Conservation (phyloP, 352 stramenopile genomes). For the Globisporangium paddicum region DNA sequence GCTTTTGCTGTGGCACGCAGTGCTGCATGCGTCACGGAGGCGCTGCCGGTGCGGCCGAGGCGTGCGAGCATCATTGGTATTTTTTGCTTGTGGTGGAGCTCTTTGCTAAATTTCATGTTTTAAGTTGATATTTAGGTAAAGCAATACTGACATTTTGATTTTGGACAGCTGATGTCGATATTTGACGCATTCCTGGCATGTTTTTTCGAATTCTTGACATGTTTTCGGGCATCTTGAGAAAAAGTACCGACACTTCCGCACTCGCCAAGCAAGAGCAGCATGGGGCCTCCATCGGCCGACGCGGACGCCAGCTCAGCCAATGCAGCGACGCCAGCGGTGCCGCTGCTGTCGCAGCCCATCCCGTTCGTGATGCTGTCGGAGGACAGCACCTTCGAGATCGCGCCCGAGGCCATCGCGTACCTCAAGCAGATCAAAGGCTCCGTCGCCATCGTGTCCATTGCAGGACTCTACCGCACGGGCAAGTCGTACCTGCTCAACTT, state of each 20-base stretch:
- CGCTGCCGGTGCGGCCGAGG: background rate
- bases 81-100: too few species aligned
- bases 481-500: constrained; percentile 82
- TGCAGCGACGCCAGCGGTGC: background rate
- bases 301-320: background rate
- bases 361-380: constrained; percentile 72
- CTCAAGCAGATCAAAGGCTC: constrained; percentile 52
- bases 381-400: constrained; percentile 59
- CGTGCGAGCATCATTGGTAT: constrained; percentile 5
- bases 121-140: too few species aligned
- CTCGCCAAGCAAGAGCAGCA: background rate
- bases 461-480: constrained; percentile 69
- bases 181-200: too few species aligned
- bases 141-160: too few species aligned
- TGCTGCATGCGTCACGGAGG: background rate
- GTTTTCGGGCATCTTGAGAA: background rate
- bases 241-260: constrained; percentile 6
- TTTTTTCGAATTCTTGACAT: background rate
- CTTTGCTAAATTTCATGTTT: too few species aligned
- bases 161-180: too few species aligned
- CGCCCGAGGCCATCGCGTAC: constrained; percentile 49
- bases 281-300: background rate
- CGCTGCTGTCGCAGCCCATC: constrained; percentile 27
- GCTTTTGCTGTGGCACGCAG: background rate
- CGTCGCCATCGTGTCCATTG: constrained; percentile 67